Evolutionary conservation across 768 basidiomycete genomes (phyloP).

Genomic region (Mycena sanguinolenta): DNA sequence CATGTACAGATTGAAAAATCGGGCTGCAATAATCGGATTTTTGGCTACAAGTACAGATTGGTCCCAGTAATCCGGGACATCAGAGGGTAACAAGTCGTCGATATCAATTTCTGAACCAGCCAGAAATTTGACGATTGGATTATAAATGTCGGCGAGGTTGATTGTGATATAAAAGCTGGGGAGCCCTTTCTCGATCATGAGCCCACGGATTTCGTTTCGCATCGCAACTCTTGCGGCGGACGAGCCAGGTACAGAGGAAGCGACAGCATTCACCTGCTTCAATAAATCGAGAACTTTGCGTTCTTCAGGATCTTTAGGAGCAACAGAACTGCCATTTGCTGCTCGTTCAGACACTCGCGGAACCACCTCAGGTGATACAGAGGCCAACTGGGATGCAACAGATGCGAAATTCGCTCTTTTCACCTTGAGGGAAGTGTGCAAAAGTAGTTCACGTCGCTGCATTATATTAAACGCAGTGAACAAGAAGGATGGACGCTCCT

Average conservation of each 20-base stretch:
- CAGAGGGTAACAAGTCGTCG: neutral
- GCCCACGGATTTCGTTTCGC: conserved; percentile 5
- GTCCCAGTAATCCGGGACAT: neutral
- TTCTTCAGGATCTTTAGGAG: neutral
- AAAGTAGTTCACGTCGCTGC: neutral
- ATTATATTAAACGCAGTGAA: neutral
- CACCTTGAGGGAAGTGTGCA: neutral
- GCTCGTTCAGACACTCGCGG: neutral
- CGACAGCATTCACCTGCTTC: neutral
- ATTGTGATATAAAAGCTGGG: conserved; percentile 11
- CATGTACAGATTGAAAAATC: conserved; percentile 5
- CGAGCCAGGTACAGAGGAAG: neutral
- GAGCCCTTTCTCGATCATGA: conserved; percentile 4
- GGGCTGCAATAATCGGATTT: neutral
- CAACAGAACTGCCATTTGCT: neutral
- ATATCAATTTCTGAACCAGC: conserved; percentile 2
- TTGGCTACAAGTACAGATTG: neutral
- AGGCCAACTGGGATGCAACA: neutral
- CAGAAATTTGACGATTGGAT: conserved; percentile 3
- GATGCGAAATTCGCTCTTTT: neutral
- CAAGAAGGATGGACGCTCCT: conserved; percentile 1
- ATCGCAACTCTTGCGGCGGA: neutral
- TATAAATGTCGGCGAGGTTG: neutral
- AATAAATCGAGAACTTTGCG: neutral
- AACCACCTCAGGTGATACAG: neutral